Base-by-base conservation (phyloP, 2,329 filamentous ascomycete genomes). In the Alternaria brassicicola region DNA sequence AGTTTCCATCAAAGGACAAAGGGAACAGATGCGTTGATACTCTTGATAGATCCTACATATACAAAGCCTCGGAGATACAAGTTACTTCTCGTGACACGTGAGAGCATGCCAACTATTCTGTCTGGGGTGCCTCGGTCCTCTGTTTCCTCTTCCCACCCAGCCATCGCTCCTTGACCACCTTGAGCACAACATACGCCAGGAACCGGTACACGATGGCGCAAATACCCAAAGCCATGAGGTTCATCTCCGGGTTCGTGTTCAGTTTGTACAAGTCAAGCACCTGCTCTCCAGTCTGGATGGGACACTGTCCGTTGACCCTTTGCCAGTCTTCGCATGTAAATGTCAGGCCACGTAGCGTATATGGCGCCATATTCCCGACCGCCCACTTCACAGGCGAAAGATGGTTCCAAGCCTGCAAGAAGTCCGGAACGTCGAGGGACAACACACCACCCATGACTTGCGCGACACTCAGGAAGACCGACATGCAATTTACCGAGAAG, bases 401-500 rank as follows among this genome's bases (percentile, higher is more conserved):
- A 72, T 91, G 88, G 72, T 93, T 93, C 71, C 91, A 83, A 0
- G 83, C 86, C 30, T 64, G 61, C 31, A 64, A 23, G 25, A 59
- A 63, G 17, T 19, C 28, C 5, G 57, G 61, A 7, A 61, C 38
- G 10, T 55, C 43, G 17, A 55, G 58, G 8, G 54, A 57, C 3
- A 55, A 45, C 17, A 58, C 49, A 17, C 61, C 69, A 67, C 74
- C 85, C 83, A 93, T 90, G 69, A 87, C 84, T 66, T 89, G 88
- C 0, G 89, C 87, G 7, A 93, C 84, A 0, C 86, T 88, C 3
- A 93, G 80, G 17, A 93, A 81, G 39, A 91, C 83, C 1, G 85
- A 87, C 63, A 89, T 91, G 55, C 91, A 77, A 65, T 91, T 92
- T 57, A 93, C 86, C 0, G 89, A 89, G 72, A 93, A 93, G 2